These are phyloP conservation scores for Hansenula sp. DNA, from an alignment of 1,139 yeast genomes.

Conservation along the genomic window DNA sequence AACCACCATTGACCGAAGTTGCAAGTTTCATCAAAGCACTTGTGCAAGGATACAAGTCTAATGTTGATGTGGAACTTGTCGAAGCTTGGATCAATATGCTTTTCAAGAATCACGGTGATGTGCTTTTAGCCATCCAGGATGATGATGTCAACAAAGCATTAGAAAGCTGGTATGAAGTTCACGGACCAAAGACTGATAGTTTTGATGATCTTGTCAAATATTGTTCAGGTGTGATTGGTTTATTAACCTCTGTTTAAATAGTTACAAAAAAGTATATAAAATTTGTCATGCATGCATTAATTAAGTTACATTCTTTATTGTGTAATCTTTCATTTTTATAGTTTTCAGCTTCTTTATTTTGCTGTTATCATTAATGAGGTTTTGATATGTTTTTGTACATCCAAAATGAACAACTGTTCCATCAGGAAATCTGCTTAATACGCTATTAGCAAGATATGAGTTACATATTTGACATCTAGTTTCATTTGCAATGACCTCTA, in stretches of 20 bases:
- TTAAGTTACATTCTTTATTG: background rate
- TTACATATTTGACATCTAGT: constrained; percentile 53
- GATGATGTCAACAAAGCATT: constrained; percentile 42
- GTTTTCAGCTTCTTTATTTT: constrained; percentile 8
- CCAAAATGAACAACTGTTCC: constrained; percentile 60
- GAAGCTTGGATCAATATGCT: constrained; percentile 77
- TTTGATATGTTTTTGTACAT: constrained; percentile 33
- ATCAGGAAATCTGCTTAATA: constrained; percentile 48
- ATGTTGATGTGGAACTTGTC: constrained; percentile 52
- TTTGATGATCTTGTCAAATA: constrained; percentile 73
- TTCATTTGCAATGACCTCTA: constrained; percentile 8
- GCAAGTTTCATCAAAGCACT: constrained; percentile 62
- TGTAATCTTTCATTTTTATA: constrained; percentile 12
- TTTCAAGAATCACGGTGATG: constrained; percentile 79
- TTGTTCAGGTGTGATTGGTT: constrained; percentile 77
- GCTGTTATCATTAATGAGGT: background rate
- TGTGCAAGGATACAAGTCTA: constrained; percentile 50
- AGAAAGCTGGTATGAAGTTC: constrained; percentile 44
- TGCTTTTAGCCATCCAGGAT: constrained; percentile 45
- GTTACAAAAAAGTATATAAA: constrained; percentile 18
- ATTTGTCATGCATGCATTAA: constrained; percentile 12
- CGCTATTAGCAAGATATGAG: constrained; percentile 58
- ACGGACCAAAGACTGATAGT: constrained; percentile 37
- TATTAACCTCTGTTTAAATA: constrained; percentile 35
- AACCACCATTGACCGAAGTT: constrained; percentile 54